Base-by-base conservation (phyloP, 139 green algal species). In the Picocystis salinarum region DNA sequence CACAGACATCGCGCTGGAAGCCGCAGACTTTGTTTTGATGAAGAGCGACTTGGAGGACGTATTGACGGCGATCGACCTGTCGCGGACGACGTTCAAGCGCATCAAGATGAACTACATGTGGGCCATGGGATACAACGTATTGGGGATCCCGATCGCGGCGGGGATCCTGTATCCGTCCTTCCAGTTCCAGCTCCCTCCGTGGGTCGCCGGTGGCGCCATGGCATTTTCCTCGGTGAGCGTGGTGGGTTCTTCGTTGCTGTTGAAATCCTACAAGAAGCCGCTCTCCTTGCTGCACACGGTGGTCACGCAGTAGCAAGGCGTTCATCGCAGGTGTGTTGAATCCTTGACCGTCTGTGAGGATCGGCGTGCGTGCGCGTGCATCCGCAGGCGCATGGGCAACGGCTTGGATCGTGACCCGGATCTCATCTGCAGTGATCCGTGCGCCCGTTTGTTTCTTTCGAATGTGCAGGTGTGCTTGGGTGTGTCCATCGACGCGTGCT, bases 11-110 rank as follows among this genome's bases (percentile, higher is more conserved):
- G 61, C 69, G 28, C 50, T 82, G 36, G 67, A 84, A 48, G 80
- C 87, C 3, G 85, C 85, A 0, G 72, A 91, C 45, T 87, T 81
- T 45, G 84, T 97, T 23, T 70, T 97, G 13, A 91, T 97, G 82
- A 62, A 77, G 13, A 58, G 57, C 33, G 66, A 89, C 53, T 50
- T 97, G 33, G 73, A 88, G 47, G 76, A 85, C 45, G 77, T 98
- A 17, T 60, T 95, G 6, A 62, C 65, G 0, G 82, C 83, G 0
- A 60, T 96, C 17, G 80, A 95, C 53, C 48, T 96, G 1, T 83
- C 79, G 1, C 56, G 70, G 2, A 65, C 66, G 24, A 86, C 77
- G 6, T 87, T 91, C 52, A 46, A 46, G 25, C 66, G 85, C 40
- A 95, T 96, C 58, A 59, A 58, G 23, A 37, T 73, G 10, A 97